phyloP scores from a whole-genome alignment of 352 stramenopile species.

The Halophytophthora polymorphica region DNA sequence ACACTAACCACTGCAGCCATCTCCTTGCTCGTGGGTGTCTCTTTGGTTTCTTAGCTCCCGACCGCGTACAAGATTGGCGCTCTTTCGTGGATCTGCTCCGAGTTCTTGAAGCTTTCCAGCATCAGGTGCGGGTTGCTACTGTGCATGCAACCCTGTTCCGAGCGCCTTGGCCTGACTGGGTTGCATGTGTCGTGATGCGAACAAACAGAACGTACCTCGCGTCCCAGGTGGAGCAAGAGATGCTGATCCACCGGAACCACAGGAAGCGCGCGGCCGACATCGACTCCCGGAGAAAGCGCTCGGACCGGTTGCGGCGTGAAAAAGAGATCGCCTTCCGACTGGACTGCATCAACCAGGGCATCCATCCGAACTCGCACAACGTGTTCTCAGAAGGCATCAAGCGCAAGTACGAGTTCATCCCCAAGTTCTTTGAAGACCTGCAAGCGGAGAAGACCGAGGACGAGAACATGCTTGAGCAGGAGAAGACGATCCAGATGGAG shows the following conservation, averaged over 20 bases:
- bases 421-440: conserved; percentile 63
- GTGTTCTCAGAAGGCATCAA: conserved; percentile 64
- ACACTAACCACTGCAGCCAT: background rate
- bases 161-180: background rate
- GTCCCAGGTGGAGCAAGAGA: conserved; percentile 61
- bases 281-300: conserved; percentile 47
- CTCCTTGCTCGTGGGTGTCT: background rate
- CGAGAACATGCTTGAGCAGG: conserved; percentile 45
- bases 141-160: background rate
- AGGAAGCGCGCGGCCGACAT: conserved; percentile 52
- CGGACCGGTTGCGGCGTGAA: conserved; percentile 49
- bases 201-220: conserved; percentile 40
- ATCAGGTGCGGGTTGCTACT: conserved; percentile 26
- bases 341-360: conserved; percentile 56
- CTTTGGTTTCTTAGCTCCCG: conserved; percentile 25
- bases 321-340: conserved; percentile 57
- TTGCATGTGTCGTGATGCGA: background rate
- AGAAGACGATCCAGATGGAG: conserved; percentile 43
- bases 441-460: conserved; percentile 47
- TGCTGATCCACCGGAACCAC: conserved; percentile 44
- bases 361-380: conserved; percentile 65
- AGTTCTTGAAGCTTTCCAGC: conserved; percentile 58
- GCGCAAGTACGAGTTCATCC: conserved; percentile 57
- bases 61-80: conserved; percentile 59
- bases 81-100: conserved; percentile 61